phyloP scores from a whole-genome alignment of 306 rosid genomes.

The Aeschynomene evenia region DNA sequence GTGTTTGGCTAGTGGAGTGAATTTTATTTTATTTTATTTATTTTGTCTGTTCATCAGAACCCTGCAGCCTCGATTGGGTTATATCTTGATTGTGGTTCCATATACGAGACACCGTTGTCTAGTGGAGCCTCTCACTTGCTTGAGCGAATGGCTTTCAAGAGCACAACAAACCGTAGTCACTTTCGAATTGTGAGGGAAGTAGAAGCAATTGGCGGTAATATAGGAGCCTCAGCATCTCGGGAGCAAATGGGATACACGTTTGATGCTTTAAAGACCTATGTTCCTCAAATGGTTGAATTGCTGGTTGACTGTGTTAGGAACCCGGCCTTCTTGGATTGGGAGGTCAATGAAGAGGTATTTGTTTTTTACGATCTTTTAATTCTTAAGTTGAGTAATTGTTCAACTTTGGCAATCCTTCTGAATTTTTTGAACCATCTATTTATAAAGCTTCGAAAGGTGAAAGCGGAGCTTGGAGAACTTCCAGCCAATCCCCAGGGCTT shows the following conservation, averaged over 20 bases:
- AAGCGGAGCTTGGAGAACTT: conserved; percentile 76
- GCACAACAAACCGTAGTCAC: conserved; percentile 92
- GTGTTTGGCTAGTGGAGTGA: conserved; percentile 18
- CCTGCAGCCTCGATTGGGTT: conserved; percentile 91
- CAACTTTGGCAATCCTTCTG: conserved; percentile 6
- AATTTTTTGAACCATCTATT: conserved; percentile 30
- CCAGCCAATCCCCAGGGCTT: conserved; percentile 87
- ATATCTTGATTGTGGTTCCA: conserved; percentile 85
- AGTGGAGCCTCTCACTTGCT: conserved; percentile 91
- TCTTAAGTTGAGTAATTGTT: neutral
- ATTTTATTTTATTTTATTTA: neutral
- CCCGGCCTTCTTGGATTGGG: conserved; percentile 96
- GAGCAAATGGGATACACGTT: conserved; percentile 98
- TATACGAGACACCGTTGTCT: conserved; percentile 71
- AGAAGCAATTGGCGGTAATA: conserved; percentile 90
- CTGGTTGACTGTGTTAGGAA: conserved; percentile 84
- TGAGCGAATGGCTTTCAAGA: conserved; percentile 95
- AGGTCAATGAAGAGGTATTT: conserved; percentile 91
- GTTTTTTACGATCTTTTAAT: neutral
- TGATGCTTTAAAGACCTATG: conserved; percentile 88
- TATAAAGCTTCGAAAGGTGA: conserved; percentile 72
- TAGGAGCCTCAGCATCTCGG: conserved; percentile 86
- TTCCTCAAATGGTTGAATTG: conserved; percentile 92
- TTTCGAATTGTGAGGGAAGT: conserved; percentile 90
- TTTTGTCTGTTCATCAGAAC: conserved; percentile 54